A percentile compares a stretch with the other conserved stretches of the same genome.
These are phyloP conservation scores for Petrea volubilis DNA, from an alignment of 257 asterid genomes.

Conservation along the genomic window DNA sequence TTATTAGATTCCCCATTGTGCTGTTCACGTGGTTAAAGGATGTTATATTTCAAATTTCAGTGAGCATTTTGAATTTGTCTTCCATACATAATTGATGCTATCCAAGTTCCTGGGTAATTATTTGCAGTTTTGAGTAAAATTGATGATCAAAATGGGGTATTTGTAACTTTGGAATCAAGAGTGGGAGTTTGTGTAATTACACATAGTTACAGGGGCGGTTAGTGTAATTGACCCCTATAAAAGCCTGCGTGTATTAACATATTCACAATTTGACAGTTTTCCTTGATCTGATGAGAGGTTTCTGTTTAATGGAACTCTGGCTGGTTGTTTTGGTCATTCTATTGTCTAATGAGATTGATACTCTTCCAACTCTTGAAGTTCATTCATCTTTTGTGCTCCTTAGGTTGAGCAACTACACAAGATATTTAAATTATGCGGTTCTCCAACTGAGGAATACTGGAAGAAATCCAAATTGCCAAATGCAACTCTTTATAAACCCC, in stretches of 20 bases:
- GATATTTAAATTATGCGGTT: slow-evolving; percentile 88
- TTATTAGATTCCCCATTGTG: neutral
- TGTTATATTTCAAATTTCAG: no score
- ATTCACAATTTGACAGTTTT: neutral
- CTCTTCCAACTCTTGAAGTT: neutral
- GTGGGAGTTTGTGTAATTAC: no score
- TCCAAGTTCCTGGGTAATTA: no score
- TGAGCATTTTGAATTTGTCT: no score
- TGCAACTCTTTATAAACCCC: slow-evolving; percentile 89
- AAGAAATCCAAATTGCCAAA: slow-evolving; percentile 81
- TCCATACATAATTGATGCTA: no score
- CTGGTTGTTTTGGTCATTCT: slow-evolving; percentile 1
- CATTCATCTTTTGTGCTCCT: neutral
- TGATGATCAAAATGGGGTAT: no score
- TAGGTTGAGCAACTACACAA: slow-evolving; percentile 97
- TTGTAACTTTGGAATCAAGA: no score
- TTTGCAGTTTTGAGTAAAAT: no score
- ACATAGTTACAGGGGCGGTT: no score
- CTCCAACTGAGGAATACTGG: slow-evolving; percentile 93
- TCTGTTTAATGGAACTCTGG: neutral
- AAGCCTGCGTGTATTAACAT: no score
- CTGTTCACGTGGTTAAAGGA: no score
- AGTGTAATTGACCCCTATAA: no score
- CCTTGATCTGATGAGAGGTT: neutral
- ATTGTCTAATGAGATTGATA: neutral